phyloP scores from a whole-genome alignment of 78 protist genomes.

The Cavenderia fasciculata region DNA sequence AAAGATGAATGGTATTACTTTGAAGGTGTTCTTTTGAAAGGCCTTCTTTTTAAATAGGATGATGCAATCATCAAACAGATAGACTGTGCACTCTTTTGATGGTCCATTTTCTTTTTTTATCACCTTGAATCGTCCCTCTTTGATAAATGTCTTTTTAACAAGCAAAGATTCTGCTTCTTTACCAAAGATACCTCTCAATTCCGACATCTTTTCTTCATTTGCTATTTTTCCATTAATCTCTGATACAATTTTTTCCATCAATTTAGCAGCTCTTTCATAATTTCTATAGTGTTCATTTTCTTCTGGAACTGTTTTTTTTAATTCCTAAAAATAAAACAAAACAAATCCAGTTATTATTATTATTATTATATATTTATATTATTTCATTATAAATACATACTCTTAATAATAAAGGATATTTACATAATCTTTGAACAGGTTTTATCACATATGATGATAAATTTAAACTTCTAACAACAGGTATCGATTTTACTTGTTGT shows the following conservation, averaged over 20 bases:
- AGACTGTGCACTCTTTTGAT: background rate
- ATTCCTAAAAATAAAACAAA: slow-evolving; percentile 2
- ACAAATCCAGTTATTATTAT: no score
- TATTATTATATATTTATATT: no score
- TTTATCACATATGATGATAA: slow-evolving; percentile 50
- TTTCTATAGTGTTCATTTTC: slow-evolving; percentile 32
- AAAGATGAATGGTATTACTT: background rate
- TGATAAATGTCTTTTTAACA: background rate
- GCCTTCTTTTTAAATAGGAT: background rate
- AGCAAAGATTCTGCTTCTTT: slow-evolving; percentile 25
- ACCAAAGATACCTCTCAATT: slow-evolving; percentile 10
- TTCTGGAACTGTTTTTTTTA: slow-evolving; percentile 61
- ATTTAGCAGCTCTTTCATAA: slow-evolving; percentile 28
- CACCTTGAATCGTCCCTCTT: slow-evolving; percentile 13
- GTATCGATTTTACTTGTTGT: slow-evolving; percentile 35
- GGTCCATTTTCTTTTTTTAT: background rate
- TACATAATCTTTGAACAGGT: slow-evolving; percentile 71
- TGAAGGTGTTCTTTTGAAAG: slow-evolving; percentile 16
- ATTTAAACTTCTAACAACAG: slow-evolving; percentile 1
- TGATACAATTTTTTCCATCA: slow-evolving; percentile 54
- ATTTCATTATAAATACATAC: background rate
- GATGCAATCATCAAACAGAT: slow-evolving; percentile 1
- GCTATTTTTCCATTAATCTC: slow-evolving; percentile 48
- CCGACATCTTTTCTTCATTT: slow-evolving; percentile 41
- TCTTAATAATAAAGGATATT: slow-evolving; percentile 62